These are phyloP conservation scores for Davidsoniella australis DNA, from an alignment of 2,329 filamentous ascomycete species.

Conservation along the genomic window DNA sequence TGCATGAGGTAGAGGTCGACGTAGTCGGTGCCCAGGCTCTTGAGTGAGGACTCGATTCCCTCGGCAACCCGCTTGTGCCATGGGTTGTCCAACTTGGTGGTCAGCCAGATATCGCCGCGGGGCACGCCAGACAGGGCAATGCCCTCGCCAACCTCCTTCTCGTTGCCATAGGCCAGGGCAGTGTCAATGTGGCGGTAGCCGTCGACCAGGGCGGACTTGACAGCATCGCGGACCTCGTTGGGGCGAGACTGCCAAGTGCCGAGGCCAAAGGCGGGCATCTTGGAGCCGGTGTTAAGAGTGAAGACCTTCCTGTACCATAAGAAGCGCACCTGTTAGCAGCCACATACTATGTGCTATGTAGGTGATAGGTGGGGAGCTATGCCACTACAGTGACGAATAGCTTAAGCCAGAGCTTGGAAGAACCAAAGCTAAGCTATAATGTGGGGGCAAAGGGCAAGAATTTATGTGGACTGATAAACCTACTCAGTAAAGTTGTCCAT, in stretches of 20 bases:
- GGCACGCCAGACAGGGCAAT: constrained; percentile 47
- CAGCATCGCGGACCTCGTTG: constrained; percentile 51
- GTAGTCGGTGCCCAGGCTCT: constrained; percentile 45
- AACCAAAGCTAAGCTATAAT: no score
- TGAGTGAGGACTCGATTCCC: constrained; percentile 41
- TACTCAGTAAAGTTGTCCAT: constrained; percentile 9
- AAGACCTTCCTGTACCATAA: constrained; percentile 26
- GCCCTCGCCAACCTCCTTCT: constrained; percentile 47
- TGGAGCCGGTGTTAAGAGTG: constrained; percentile 57
- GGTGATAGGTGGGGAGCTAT: neutral
- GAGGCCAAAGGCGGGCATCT: constrained; percentile 61
- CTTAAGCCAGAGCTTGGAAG: no score
- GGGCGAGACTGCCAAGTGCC: constrained; percentile 66
- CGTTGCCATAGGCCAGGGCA: constrained; percentile 63
- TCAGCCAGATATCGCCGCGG: constrained; percentile 52
- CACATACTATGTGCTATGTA: neutral
- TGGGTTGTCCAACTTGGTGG: constrained; percentile 70
- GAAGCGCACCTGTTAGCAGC: neutral
- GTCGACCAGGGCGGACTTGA: constrained; percentile 47
- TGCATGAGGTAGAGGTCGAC: constrained; percentile 58
- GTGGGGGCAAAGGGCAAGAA: no score
- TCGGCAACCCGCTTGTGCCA: constrained; percentile 54
- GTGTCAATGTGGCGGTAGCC: constrained; percentile 68
- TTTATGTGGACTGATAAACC: neutral
- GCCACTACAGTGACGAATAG: neutral